Conservation (phyloP, 2,329 filamentous ascomycete genomes). For the Ascochyta clinopodiicola region DNA sequence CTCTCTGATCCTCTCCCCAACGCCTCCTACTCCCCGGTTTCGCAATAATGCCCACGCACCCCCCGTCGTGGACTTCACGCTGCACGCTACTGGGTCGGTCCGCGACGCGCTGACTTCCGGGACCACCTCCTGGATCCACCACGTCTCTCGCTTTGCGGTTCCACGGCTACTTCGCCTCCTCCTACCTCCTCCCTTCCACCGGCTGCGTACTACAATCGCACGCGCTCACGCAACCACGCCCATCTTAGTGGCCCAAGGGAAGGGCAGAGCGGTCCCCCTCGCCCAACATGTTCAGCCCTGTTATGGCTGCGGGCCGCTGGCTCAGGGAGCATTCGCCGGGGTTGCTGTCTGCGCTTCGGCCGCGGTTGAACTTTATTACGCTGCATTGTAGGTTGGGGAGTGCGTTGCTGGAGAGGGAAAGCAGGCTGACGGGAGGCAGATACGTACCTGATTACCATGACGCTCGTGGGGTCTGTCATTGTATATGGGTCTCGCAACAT, state of each 20-base stretch:
- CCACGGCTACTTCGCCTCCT: slow-evolving; percentile 1
- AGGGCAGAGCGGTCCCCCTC: background rate
- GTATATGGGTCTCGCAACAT: slow-evolving; percentile 72
- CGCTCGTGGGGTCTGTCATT: slow-evolving; percentile 77
- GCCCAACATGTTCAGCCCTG: slow-evolving; percentile 40
- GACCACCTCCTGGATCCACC: background rate
- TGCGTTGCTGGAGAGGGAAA: background rate
- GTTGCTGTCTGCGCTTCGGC: slow-evolving; percentile 47
- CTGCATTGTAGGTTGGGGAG: slow-evolving; percentile 67
- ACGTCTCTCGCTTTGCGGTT: background rate
- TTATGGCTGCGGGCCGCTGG: slow-evolving; percentile 40
- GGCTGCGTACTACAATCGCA: no score
- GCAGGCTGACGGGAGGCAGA: slow-evolving; percentile 57
- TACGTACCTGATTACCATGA: slow-evolving; percentile 77
- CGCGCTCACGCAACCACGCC: background rate
- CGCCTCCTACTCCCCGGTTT: background rate
- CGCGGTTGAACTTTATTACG: slow-evolving; percentile 81
- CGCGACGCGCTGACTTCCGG: slow-evolving; percentile 8
- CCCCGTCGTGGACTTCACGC: slow-evolving; percentile 4
- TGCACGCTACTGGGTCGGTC: slow-evolving; percentile 21
- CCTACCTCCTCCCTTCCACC: background rate
- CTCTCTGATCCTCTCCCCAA: background rate
- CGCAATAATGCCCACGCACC: slow-evolving; percentile 9
- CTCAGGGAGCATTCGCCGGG: slow-evolving; percentile 34
- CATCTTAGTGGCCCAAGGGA: slow-evolving; percentile 3